A percentile compares a stretch with the other conserved stretches of the same genome.
Conservation (phyloP, 2,329 filamentous ascomycete species). For the Fusarium sp. region DNA sequence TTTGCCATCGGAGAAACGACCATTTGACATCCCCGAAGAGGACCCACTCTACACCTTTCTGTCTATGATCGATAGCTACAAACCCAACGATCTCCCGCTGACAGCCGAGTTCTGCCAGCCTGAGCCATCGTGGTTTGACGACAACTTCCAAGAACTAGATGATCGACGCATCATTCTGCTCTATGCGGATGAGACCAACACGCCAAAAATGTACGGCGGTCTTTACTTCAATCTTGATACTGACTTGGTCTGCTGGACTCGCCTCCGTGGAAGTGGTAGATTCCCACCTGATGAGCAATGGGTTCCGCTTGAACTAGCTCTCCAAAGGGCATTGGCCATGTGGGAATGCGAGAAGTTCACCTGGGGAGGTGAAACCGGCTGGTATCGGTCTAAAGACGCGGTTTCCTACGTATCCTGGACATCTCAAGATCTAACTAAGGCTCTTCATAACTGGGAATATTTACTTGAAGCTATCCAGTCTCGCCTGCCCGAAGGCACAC, state of each 20-base stretch:
- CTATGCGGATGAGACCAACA: background rate
- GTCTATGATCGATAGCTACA: background rate
- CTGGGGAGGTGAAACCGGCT: background rate
- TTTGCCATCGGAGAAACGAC: background rate
- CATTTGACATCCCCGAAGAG: background rate
- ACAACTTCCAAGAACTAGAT: background rate
- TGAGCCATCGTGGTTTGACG: background rate
- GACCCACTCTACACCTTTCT: background rate
- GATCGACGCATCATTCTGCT: background rate
- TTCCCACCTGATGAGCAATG: background rate
- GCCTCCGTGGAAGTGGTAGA: background rate
- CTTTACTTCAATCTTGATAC: background rate
- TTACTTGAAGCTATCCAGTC: background rate
- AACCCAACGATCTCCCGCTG: background rate
- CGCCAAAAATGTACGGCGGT: background rate
- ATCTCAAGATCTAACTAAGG: background rate
- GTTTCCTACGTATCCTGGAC: background rate
- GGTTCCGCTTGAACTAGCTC: background rate
- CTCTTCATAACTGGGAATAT: background rate
- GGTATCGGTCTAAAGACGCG: background rate
- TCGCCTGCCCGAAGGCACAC: background rate
- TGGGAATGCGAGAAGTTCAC: background rate
- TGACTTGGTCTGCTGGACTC: background rate
- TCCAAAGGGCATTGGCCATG: background rate
- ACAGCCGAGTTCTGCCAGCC: background rate